phyloP scores from a whole-genome alignment of 2,329 filamentous ascomycete genomes.

The Fusarium sp. region DNA sequence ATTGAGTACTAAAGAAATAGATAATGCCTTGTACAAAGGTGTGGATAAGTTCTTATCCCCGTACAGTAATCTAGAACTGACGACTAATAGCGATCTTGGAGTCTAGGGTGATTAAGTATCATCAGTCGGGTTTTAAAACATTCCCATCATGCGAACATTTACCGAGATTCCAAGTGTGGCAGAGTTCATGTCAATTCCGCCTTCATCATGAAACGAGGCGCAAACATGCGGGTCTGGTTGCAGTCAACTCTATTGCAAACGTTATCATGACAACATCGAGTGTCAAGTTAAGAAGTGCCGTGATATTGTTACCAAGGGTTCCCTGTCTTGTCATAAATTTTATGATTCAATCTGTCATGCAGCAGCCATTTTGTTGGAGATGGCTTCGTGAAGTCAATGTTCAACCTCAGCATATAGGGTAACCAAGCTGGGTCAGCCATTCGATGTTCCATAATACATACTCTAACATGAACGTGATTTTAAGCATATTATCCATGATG shows the following conservation, averaged over 20 bases:
- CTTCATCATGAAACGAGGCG: neutral
- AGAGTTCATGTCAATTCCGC: neutral
- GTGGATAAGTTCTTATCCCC: neutral
- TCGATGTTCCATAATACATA: neutral
- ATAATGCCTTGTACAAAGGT: too few relatives aligned
- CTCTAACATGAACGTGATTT: neutral
- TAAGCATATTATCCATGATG: neutral
- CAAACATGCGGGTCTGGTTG: neutral
- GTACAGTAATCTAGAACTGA: neutral
- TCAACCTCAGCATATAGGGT: neutral
- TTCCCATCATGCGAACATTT: neutral
- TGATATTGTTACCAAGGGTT: neutral
- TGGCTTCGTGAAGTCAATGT: neutral
- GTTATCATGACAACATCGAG: neutral
- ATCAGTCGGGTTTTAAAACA: neutral
- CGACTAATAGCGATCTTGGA: neutral
- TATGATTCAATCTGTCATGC: neutral
- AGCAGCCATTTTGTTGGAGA: neutral
- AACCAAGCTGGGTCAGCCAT: neutral
- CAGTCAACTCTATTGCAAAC: neutral
- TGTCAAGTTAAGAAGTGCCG: neutral
- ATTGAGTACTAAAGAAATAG: too few relatives aligned
- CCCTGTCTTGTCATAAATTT: neutral
- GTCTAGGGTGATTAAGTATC: too few relatives aligned
- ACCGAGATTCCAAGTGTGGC: neutral